These are phyloP conservation scores for Zopfia rhizophila DNA, from an alignment of 2,329 filamentous ascomycete genomes.

Conservation along the genomic window DNA sequence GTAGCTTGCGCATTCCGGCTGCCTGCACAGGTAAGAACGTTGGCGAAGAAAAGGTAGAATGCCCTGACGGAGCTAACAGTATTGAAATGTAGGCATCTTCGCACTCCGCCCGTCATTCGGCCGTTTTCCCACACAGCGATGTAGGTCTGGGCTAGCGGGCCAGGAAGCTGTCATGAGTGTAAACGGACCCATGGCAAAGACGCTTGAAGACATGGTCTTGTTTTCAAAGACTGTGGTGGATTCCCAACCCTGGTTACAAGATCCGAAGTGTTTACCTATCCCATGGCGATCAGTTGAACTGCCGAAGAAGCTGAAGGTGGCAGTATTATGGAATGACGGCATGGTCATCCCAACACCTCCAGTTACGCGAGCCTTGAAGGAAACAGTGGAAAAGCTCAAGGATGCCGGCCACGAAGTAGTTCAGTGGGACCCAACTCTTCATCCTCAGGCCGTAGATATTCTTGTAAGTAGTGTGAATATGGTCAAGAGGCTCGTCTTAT, in stretches of 20 bases:
- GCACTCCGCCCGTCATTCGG: slow-evolving; percentile 67
- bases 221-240: slow-evolving; percentile 55
- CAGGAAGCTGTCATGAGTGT: slow-evolving; percentile 73
- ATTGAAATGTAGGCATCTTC: too few relatives aligned
- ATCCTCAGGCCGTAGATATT: slow-evolving; percentile 62
- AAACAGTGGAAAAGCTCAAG: slow-evolving; percentile 64
- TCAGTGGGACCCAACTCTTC: slow-evolving; percentile 66
- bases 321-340: slow-evolving; percentile 63
- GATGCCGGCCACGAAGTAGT: slow-evolving; percentile 65
- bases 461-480: slow-evolving; percentile 49
- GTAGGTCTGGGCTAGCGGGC: slow-evolving; percentile 68
- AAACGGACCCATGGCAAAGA: slow-evolving; percentile 70
- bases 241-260: slow-evolving; percentile 62
- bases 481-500: not conserved
- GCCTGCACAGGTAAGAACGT: slow-evolving; percentile 69
- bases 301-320: slow-evolving; percentile 66
- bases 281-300: slow-evolving; percentile 61
- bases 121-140: slow-evolving; percentile 67
- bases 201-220: slow-evolving; percentile 62
- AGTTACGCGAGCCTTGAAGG: slow-evolving; percentile 64
- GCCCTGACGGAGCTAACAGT: too few relatives aligned
- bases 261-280: slow-evolving; percentile 64
- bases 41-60: too few relatives aligned
- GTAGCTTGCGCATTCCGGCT: slow-evolving; percentile 66
- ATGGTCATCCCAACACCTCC: slow-evolving; percentile 64